phyloP scores from a whole-genome alignment of 1,284 basidiomycete genomes.

The Amylostereum areolatum region DNA sequence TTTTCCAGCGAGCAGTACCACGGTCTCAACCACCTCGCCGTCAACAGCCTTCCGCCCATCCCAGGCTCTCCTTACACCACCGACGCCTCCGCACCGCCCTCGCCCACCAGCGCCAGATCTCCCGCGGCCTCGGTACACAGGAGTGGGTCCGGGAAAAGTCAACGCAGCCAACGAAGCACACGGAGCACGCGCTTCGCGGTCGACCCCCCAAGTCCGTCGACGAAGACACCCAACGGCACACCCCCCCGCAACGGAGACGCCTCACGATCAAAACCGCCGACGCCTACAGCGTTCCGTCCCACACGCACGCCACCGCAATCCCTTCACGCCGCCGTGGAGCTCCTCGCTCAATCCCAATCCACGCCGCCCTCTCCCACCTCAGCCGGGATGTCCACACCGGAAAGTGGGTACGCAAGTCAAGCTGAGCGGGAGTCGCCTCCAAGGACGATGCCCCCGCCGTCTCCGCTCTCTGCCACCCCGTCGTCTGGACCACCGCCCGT shows the following conservation, averaged over 20 bases:
- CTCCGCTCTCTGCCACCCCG: too few relatives aligned
- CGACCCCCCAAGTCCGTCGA: too few relatives aligned
- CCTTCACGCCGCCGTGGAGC: conserved; percentile 33
- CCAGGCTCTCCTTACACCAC: conserved; percentile 53
- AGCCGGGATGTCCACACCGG: conserved; percentile 8
- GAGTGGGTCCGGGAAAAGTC: too few relatives aligned
- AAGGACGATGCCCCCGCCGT: neutral
- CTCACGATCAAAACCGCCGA: too few relatives aligned
- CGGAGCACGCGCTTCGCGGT: too few relatives aligned
- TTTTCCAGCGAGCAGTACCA: conserved; percentile 31
- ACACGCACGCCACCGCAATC: conserved; percentile 28
- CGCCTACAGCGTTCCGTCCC: conserved; percentile 7
- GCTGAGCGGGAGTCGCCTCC: conserved; percentile 4
- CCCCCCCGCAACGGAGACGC: conserved; percentile 13
- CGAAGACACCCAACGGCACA: too few relatives aligned
- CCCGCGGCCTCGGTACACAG: too few relatives aligned
- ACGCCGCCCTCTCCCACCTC: conserved; percentile 8
- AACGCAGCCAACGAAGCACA: too few relatives aligned
- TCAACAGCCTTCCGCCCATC: conserved; percentile 46
- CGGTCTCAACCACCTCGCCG: conserved; percentile 29
- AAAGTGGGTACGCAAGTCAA: conserved; percentile 14
- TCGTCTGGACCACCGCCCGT: too few relatives aligned
- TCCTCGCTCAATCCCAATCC: conserved; percentile 10
- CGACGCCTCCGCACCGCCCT: conserved; percentile 42
- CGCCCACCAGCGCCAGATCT: too few relatives aligned